phyloP scores from a whole-genome alignment of 148 eudicot species.

The Pharnaceum exiguum region DNA sequence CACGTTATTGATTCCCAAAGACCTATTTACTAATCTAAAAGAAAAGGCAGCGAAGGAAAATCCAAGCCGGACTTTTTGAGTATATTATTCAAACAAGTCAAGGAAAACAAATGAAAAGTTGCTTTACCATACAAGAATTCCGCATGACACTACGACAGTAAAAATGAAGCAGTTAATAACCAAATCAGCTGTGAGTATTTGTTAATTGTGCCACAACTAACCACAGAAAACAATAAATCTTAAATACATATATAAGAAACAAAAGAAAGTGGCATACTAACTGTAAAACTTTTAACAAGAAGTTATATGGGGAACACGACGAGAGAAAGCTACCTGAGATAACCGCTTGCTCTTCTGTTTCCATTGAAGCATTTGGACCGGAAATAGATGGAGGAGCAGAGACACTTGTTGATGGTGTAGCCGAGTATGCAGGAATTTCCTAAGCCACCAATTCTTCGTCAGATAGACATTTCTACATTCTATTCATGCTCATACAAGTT shows the following conservation, averaged over 20 bases:
- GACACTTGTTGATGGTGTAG: constrained; percentile 11
- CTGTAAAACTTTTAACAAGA: background rate
- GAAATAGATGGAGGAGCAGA: constrained; percentile 12
- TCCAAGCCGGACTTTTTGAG: no score
- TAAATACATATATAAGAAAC: background rate
- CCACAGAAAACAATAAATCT: background rate
- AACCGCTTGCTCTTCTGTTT: constrained; percentile 8
- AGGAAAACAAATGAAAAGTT: no score
- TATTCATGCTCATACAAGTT: background rate
- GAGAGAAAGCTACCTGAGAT: constrained; percentile 12
- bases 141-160: no score
- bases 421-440: constrained; percentile 17
- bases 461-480: background rate
- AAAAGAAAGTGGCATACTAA: background rate
- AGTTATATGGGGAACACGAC: background rate
- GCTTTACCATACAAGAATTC: no score
- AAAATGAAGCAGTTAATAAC: background rate
- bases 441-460: constrained; percentile 5
- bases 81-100: no score
- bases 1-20: no score
- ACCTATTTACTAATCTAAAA: no score
- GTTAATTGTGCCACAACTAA: background rate
- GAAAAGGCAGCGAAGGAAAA: no score
- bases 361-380: constrained; percentile 6
- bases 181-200: background rate